A percentile compares a stretch with the other conserved stretches of the same genome.
phyloP scores from a whole-genome alignment of 2,329 filamentous ascomycete species.

The Fusarium tuaranense region DNA sequence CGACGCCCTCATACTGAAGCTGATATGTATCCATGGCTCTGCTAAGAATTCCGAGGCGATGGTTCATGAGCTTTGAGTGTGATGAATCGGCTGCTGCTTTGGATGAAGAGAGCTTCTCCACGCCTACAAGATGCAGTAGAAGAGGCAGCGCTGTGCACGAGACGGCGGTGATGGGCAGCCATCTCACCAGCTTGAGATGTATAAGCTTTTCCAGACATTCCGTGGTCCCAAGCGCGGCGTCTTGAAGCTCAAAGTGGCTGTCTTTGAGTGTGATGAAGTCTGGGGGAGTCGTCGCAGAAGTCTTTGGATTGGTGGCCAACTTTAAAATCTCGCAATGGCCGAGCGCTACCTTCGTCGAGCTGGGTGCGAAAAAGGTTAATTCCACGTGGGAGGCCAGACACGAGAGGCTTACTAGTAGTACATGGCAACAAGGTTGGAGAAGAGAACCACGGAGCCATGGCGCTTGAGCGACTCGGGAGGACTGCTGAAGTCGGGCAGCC shows the following conservation, averaged over 20 bases:
- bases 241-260: slow-evolving; percentile 57
- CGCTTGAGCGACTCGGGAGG: slow-evolving; percentile 16
- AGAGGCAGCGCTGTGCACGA: slow-evolving; percentile 51
- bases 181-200: slow-evolving; percentile 57
- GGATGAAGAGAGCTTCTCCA: too few relatives aligned
- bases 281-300: slow-evolving; percentile 28
- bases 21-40: slow-evolving; percentile 59
- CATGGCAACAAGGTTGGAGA: slow-evolving; percentile 63
- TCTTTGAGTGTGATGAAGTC: slow-evolving; percentile 54
- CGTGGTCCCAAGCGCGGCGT: slow-evolving; percentile 57
- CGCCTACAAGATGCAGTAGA: too few relatives aligned
- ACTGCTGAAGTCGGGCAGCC: slow-evolving; percentile 52
- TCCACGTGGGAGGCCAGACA: slow-evolving; percentile 27
- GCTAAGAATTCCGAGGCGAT: too few relatives aligned
- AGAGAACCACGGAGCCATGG: slow-evolving; percentile 57
- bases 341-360: slow-evolving; percentile 44
- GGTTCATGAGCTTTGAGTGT: too few relatives aligned
- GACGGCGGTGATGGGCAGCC: slow-evolving; percentile 60
- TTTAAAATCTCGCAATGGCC: slow-evolving; percentile 61
- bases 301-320: slow-evolving; percentile 52
- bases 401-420: slow-evolving; percentile 59
- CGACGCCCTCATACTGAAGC: slow-evolving; percentile 59
- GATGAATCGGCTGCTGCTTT: too few relatives aligned
- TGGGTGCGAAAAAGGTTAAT: too few relatives aligned
- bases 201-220: slow-evolving; percentile 61